A percentile compares a stretch with the other conserved stretches of the same genome.
These are phyloP conservation scores for Brasenia schreberi DNA, from an alignment of 164 flowering plant species.

Conservation along the genomic window DNA sequence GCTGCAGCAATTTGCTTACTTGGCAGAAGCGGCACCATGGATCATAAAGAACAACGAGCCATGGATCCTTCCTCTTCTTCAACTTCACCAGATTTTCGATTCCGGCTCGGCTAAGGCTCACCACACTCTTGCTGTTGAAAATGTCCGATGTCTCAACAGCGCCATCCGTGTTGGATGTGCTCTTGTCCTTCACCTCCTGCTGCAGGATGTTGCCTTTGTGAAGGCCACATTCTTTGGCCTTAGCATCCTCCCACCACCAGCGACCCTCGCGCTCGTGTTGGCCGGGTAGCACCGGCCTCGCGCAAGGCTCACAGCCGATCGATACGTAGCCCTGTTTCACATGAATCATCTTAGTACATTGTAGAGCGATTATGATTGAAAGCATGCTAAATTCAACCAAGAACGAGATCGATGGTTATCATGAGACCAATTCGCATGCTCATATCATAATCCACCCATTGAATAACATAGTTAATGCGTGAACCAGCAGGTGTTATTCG, in stretches of 20 bases:
- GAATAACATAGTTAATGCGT: too few relatives aligned
- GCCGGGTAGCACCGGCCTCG: slow-evolving; percentile 84
- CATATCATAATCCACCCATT: too few relatives aligned
- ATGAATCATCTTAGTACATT: neutral
- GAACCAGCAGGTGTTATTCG: too few relatives aligned
- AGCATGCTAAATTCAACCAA: too few relatives aligned
- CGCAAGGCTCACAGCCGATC: slow-evolving; percentile 97
- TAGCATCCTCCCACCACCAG: slow-evolving; percentile 99
- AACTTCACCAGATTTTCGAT: slow-evolving; percentile 59
- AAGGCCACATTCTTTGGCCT: slow-evolving; percentile 95
- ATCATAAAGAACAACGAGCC: slow-evolving; percentile 89
- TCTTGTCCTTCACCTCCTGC: slow-evolving; percentile 30
- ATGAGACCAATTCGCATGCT: too few relatives aligned
- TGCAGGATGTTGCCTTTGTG: slow-evolving; percentile 77
- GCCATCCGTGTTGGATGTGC: slow-evolving; percentile 26
- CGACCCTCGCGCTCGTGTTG: slow-evolving; percentile 98
- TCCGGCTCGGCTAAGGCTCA: slow-evolving; percentile 54
- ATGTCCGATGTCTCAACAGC: slow-evolving; percentile 31
- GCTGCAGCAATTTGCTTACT: slow-evolving; percentile 14
- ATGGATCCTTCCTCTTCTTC: slow-evolving; percentile 58
- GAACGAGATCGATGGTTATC: too few relatives aligned
- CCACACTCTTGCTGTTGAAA: slow-evolving; percentile 38
- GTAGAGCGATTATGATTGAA: too few relatives aligned
- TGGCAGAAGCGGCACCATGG: slow-evolving; percentile 99
- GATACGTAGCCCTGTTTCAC: slow-evolving; percentile 50